A percentile compares a stretch with the other conserved stretches of the same genome.
phyloP scores from a whole-genome alignment of 805 yeast genomes.

The Candida patagonica region DNA sequence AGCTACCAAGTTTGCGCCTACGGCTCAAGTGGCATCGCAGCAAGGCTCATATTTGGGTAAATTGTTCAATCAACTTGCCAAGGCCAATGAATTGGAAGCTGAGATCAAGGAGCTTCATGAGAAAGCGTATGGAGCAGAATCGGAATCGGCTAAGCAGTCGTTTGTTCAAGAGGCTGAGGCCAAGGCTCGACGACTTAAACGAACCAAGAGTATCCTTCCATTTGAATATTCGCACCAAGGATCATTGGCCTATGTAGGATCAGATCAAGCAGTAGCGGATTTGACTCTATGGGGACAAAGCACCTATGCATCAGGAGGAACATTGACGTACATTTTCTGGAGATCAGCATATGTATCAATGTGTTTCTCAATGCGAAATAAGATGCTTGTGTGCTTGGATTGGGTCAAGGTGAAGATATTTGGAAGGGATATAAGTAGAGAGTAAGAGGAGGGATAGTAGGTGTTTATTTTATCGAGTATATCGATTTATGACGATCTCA shows the following conservation, averaged over 20 bases:
- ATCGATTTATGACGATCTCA: too few relatives aligned
- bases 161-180: slow-evolving; percentile 39
- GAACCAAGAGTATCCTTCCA: slow-evolving; percentile 33
- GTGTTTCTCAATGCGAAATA: slow-evolving; percentile 85
- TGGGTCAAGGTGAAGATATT: slow-evolving; percentile 83
- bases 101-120: slow-evolving; percentile 33
- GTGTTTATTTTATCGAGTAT: too few relatives aligned
- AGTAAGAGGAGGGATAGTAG: too few relatives aligned
- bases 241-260: slow-evolving; percentile 86
- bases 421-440: slow-evolving; percentile 92
- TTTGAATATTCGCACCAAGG: slow-evolving; percentile 86
- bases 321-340: slow-evolving; percentile 87
- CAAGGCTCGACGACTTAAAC: slow-evolving; percentile 32
- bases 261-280: slow-evolving; percentile 89
- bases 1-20: slow-evolving; percentile 79
- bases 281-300: slow-evolving; percentile 55
- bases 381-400: slow-evolving; percentile 74
- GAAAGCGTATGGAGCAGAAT: slow-evolving; percentile 22
- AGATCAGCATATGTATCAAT: slow-evolving; percentile 86
- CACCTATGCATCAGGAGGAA: slow-evolving; percentile 76
- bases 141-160: slow-evolving; percentile 15
- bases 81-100: slow-evolving; percentile 26
- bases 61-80: slow-evolving; percentile 48
- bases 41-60: slow-evolving; percentile 77
- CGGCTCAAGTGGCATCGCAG: slow-evolving; percentile 97